Conservation (phyloP, 1,139 yeast genomes). For the Candida pseudocylindracea region DNA sequence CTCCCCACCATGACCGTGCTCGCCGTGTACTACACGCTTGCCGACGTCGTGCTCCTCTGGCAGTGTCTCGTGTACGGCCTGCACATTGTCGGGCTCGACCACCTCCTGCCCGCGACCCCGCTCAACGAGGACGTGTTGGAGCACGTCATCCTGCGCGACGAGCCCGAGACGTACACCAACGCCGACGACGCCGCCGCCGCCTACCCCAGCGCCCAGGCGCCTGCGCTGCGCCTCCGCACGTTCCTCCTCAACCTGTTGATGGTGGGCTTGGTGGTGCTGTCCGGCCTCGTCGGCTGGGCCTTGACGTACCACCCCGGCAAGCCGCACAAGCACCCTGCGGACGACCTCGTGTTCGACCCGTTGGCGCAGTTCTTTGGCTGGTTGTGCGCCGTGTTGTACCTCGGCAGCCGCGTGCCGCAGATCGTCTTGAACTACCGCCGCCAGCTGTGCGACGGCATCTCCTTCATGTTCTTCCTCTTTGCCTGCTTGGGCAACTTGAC, state of each 20-base stretch:
- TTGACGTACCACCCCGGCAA: slow-evolving; percentile 24
- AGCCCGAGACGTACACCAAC: slow-evolving; percentile 2
- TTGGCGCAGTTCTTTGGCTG: slow-evolving; percentile 83
- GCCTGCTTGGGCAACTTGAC: slow-evolving; percentile 88
- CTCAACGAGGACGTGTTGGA: slow-evolving; percentile 44
- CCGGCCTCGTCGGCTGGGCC: slow-evolving; percentile 81
- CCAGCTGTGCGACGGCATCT: slow-evolving; percentile 83
- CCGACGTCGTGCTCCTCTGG: slow-evolving; percentile 61
- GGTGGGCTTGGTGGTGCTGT: slow-evolving; percentile 44
- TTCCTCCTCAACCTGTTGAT: slow-evolving; percentile 31
- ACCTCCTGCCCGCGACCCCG: slow-evolving; percentile 81
- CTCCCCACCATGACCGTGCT: slow-evolving; percentile 82
- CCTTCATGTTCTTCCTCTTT: slow-evolving; percentile 75
- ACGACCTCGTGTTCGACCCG: slow-evolving; percentile 35
- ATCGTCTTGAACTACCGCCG: slow-evolving; percentile 61
- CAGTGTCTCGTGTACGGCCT: slow-evolving; percentile 59
- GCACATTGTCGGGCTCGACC: slow-evolving; percentile 31
- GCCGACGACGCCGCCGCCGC: slow-evolving; percentile 2
- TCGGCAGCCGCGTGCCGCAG: slow-evolving; percentile 84
- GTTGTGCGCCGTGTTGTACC: slow-evolving; percentile 66
- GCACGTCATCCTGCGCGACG: slow-evolving; percentile 21
- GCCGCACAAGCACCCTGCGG: slow-evolving; percentile 10
- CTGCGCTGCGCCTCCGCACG: slow-evolving; percentile 5
- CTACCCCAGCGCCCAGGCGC: slow-evolving; percentile 2
- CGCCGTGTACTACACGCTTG: slow-evolving; percentile 79